These are phyloP conservation scores for Anethum foeniculum DNA, from an alignment of 140 eudicot genomes.

Conservation along the genomic window DNA sequence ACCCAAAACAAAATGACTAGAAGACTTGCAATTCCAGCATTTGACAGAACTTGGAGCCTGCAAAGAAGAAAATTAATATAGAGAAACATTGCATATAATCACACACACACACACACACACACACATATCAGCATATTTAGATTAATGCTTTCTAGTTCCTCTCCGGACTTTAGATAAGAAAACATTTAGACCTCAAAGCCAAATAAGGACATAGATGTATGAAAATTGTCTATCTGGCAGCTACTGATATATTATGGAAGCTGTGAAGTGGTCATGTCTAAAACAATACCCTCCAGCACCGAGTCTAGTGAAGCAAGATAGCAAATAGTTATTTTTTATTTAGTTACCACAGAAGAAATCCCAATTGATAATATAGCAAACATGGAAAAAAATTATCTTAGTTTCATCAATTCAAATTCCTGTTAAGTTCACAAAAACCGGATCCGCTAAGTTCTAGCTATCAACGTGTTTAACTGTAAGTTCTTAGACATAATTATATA, in stretches of 20 bases:
- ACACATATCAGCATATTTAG: not conserved
- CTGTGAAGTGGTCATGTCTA: not conserved
- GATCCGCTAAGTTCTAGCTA: not conserved
- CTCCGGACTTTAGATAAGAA: not conserved
- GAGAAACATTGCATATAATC: not conserved
- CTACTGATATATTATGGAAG: not conserved
- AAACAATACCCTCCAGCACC: not conserved
- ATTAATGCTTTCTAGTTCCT: not conserved
- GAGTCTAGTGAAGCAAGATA: not conserved
- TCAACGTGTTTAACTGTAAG: not conserved
- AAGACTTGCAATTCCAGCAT: constrained; percentile 63
- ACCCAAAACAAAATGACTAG: constrained; percentile 52
- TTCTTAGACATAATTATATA: not conserved
- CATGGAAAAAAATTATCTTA: not conserved
- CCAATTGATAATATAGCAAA: not conserved
- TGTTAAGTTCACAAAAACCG: not conserved
- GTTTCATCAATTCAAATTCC: not conserved
- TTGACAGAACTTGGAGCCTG: constrained; percentile 89
- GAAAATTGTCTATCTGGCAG: not conserved
- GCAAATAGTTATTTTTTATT: not conserved
- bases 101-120: no score
- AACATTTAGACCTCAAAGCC: not conserved
- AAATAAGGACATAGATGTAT: not conserved
- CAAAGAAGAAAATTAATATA: not conserved
- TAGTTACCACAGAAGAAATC: not conserved